phyloP scores from a whole-genome alignment of 805 yeast genomes.

The Scheffersomyces stipitis region DNA sequence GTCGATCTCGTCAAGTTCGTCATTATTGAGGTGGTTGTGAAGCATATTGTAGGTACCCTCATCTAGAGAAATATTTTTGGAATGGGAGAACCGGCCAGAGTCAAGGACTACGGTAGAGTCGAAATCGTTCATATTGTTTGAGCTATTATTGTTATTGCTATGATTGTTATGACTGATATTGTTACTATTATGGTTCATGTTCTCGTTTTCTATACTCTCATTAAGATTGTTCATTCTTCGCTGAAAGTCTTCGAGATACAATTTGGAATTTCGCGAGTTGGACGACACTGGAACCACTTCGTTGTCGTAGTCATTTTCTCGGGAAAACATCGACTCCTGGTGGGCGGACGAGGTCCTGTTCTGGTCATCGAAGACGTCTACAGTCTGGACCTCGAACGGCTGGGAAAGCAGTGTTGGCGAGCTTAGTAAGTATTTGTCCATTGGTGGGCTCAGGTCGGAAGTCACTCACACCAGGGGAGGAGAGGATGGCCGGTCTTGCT shows the following conservation, averaged over 20 bases:
- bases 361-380: constrained; percentile 6
- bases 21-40: too few relatives aligned
- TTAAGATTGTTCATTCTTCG: too few relatives aligned
- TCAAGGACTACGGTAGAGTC: constrained; percentile 3
- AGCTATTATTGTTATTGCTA: neutral
- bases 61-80: constrained; percentile 21
- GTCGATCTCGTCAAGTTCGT: too few relatives aligned
- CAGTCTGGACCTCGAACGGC: constrained; percentile 20
- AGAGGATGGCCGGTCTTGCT: too few relatives aligned
- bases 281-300: constrained; percentile 19
- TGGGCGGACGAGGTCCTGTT: neutral
- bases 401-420: constrained; percentile 39
- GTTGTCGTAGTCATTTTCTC: constrained; percentile 6
- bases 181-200: constrained; percentile 7
- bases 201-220: too few relatives aligned
- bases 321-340: constrained; percentile 5
- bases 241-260: too few relatives aligned
- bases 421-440: constrained; percentile 42
- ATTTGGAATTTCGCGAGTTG: too few relatives aligned
- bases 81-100: constrained; percentile 13
- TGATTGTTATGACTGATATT: constrained; percentile 1
- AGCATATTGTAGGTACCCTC: constrained; percentile 14
- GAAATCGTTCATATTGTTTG: constrained; percentile 4
- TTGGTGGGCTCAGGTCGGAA: too few relatives aligned
- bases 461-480: too few relatives aligned